These are phyloP conservation scores for Blastomyces gilchristii DNA, from an alignment of 2,329 filamentous ascomycete species.

Conservation along the genomic window DNA sequence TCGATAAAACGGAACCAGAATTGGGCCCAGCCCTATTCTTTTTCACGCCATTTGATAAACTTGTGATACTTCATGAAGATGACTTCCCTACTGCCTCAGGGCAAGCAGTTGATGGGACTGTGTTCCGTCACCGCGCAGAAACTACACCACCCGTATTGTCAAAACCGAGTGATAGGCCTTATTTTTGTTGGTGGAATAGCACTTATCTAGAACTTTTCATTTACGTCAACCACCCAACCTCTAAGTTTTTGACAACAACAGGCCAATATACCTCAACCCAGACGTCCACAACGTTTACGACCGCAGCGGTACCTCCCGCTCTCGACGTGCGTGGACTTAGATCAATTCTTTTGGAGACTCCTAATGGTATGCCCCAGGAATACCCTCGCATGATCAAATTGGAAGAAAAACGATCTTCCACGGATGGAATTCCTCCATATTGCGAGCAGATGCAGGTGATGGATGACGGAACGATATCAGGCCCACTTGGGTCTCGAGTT, in stretches of 20 bases:
- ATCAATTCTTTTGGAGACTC: slow-evolving; percentile 10
- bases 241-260: slow-evolving; percentile 3
- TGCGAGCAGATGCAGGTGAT: slow-evolving; percentile 56
- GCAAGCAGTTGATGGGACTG: slow-evolving; percentile 16
- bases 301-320: slow-evolving; percentile 12
- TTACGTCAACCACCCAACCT: slow-evolving; percentile 40
- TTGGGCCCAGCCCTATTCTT: slow-evolving; percentile 57
- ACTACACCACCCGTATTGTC: slow-evolving; percentile 28
- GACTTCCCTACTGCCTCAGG: slow-evolving; percentile 20
- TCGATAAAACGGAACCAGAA: slow-evolving; percentile 46
- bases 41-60: slow-evolving; percentile 51
- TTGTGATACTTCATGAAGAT: slow-evolving; percentile 45
- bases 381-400: slow-evolving; percentile 55
- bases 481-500: slow-evolving; percentile 1
- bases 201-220: slow-evolving; percentile 59
- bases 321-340: slow-evolving; percentile 14
- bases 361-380: slow-evolving; percentile 6
- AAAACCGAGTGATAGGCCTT: slow-evolving; percentile 50
- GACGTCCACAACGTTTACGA: slow-evolving; percentile 16
- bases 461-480: slow-evolving; percentile 37
- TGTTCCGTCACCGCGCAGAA: slow-evolving; percentile 19
- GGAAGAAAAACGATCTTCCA: slow-evolving; percentile 49
- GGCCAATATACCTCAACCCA: slow-evolving; percentile 11
- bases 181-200: slow-evolving; percentile 61
- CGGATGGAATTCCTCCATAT: slow-evolving; percentile 41